Evolutionary conservation across 1,139 yeast species (phyloP).

Genomic region (Candida frijolesensis): DNA sequence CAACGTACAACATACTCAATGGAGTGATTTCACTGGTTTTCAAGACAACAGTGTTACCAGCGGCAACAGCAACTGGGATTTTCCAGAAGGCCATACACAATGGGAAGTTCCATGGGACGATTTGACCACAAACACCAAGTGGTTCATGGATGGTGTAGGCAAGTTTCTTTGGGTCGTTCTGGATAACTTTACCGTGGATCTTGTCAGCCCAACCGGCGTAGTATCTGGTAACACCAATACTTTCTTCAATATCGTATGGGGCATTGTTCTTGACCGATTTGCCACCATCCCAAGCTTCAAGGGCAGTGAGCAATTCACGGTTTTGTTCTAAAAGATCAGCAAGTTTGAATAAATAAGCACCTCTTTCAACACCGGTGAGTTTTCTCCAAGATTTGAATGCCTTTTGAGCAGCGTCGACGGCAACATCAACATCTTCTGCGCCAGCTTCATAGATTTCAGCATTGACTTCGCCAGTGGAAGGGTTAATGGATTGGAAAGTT

Average conservation of each 20-base stretch:
- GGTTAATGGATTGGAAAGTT: constrained; percentile 63
- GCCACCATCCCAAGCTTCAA: constrained; percentile 84
- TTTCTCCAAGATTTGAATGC: constrained; percentile 64
- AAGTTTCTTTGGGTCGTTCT: constrained; percentile 65
- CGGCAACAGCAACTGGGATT: constrained; percentile 66
- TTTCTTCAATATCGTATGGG: constrained; percentile 59
- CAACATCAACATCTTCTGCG: constrained; percentile 69
- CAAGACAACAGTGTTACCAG: constrained; percentile 65
- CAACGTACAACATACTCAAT: constrained; percentile 57
- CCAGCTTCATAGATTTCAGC: constrained; percentile 69
- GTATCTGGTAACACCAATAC: constrained; percentile 61
- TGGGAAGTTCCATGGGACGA: constrained; percentile 70
- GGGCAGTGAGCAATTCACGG: constrained; percentile 58
- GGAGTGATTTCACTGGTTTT: constrained; percentile 74
- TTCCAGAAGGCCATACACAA: constrained; percentile 63
- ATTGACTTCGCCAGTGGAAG: constrained; percentile 69
- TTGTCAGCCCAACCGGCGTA: constrained; percentile 89
- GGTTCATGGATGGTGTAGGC: constrained; percentile 86
- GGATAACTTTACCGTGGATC: constrained; percentile 67
- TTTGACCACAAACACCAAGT: constrained; percentile 76
- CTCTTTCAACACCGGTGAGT: constrained; percentile 54
- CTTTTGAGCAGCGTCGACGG: constrained; percentile 71
- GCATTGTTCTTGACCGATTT: constrained; percentile 60
- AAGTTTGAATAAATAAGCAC: constrained; percentile 53
- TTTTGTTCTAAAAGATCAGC: constrained; percentile 63